Evolutionary conservation across 805 yeast genomes (phyloP).

Genomic region (Candida cerambycidarum): DNA sequence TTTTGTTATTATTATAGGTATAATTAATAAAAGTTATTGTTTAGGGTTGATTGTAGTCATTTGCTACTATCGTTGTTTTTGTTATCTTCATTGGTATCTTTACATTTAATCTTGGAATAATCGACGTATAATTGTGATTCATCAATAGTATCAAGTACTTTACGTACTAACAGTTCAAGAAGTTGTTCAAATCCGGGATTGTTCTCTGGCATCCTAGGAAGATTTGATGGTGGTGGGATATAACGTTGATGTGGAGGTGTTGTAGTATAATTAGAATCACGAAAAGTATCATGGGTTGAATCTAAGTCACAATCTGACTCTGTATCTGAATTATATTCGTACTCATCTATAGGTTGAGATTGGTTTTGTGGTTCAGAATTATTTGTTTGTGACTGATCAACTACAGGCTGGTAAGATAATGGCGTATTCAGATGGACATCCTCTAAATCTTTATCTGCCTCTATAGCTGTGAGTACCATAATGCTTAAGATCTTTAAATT

Average conservation of each 20-base stretch:
- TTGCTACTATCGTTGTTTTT: not conserved
- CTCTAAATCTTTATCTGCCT: too few relatives aligned
- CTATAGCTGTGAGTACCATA: too few relatives aligned
- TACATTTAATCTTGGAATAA: too few relatives aligned
- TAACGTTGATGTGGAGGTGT: not conserved
- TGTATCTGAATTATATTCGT: not conserved
- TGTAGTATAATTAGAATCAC: not conserved
- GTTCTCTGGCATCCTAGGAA: not conserved
- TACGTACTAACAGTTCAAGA: not conserved
- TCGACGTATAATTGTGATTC: not conserved
- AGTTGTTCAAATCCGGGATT: not conserved
- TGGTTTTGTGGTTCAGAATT: too few relatives aligned
- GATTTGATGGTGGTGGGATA: not conserved
- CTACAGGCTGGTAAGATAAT: too few relatives aligned
- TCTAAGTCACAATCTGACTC: not conserved
- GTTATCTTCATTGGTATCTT: not conserved
- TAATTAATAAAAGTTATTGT: too few relatives aligned
- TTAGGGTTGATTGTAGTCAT: too few relatives aligned
- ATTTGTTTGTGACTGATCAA: too few relatives aligned
- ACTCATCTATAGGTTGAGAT: too few relatives aligned
- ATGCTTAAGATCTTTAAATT: too few relatives aligned
- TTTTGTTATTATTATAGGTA: not conserved
- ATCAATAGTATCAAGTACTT: not conserved
- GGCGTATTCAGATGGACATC: too few relatives aligned
- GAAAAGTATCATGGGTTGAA: not conserved